These are phyloP conservation scores for Pueraria montana DNA, from an alignment of 306 rosid genomes.

Conservation along the genomic window DNA sequence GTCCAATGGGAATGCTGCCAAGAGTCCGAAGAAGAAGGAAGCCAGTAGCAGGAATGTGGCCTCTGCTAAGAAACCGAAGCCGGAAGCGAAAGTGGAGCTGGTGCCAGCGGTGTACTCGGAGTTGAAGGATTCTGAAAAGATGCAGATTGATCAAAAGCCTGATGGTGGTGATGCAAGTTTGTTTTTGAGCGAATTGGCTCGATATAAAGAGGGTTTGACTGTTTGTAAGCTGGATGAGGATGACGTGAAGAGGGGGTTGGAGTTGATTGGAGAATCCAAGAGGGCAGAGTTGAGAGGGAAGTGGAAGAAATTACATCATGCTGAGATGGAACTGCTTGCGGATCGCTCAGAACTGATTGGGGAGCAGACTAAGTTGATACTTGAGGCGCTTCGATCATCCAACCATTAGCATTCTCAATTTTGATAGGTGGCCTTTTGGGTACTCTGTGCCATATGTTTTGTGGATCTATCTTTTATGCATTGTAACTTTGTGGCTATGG, in stretches of 20 bases:
- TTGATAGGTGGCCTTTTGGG: not conserved
- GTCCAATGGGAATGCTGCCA: slow-evolving; percentile 47
- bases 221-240: slow-evolving; percentile 47
- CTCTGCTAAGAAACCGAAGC: slow-evolving; percentile 40
- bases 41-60: slow-evolving; percentile 17
- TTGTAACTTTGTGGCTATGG: not conserved
- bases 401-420: slow-evolving; percentile 31
- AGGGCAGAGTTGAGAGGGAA: slow-evolving; percentile 58
- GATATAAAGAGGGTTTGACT: slow-evolving; percentile 40
- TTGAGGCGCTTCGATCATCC: slow-evolving; percentile 57
- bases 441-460: not conserved
- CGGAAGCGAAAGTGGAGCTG: not conserved
- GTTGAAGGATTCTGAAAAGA: slow-evolving; percentile 37
- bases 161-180: not conserved
- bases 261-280: slow-evolving; percentile 52
- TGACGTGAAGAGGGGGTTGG: slow-evolving; percentile 52
- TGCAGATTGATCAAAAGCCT: slow-evolving; percentile 15
- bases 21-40: slow-evolving; percentile 60
- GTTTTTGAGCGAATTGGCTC: slow-evolving; percentile 44
- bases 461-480: not conserved
- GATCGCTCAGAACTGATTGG: slow-evolving; percentile 47
- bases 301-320: slow-evolving; percentile 62
- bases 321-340: slow-evolving; percentile 62
- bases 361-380: slow-evolving; percentile 55
- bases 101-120: not conserved